Evolutionary conservation across 2,329 filamentous ascomycete genomes (phyloP).

Genomic region (Cercospora zeae-maydis): DNA sequence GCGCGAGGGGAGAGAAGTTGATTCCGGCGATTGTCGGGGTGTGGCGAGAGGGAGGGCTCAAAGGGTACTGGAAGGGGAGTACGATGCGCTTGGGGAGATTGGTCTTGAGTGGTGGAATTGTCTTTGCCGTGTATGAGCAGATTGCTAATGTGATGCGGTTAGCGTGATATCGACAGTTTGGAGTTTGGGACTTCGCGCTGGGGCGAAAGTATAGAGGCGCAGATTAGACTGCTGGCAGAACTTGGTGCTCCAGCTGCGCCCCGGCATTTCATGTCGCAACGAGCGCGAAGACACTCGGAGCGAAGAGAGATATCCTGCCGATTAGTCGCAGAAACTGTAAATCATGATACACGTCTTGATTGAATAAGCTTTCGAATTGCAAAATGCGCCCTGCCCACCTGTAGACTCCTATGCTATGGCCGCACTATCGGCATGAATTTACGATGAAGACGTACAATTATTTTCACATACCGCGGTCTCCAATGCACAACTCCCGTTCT

Average conservation of each 20-base stretch:
- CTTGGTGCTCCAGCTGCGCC: no score
- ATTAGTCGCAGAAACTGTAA: background rate
- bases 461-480: background rate
- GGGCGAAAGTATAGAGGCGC: background rate
- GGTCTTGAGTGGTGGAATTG: conserved; percentile 34
- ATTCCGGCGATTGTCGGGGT: conserved; percentile 29
- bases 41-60: conserved; percentile 27
- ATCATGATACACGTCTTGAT: background rate
- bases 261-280: no score
- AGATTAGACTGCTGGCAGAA: no score
- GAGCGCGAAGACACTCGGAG: no score
- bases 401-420: background rate
- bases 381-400: background rate
- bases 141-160: conserved; percentile 16
- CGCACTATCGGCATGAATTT: background rate
- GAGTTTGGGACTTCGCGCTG: background rate
- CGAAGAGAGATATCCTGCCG: background rate
- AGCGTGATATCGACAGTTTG: conserved; percentile 13
- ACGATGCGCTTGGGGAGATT: conserved; percentile 33
- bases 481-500: background rate
- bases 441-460: background rate
- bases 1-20: conserved; percentile 30
- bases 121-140: conserved; percentile 37
- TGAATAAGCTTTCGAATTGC: background rate
- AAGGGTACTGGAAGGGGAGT: conserved; percentile 35